Evolutionary conservation across 768 basidiomycete species (phyloP), one percentile per base, ranked within the genome.

Genomic region (Amanita pseudoporphyria): DNA sequence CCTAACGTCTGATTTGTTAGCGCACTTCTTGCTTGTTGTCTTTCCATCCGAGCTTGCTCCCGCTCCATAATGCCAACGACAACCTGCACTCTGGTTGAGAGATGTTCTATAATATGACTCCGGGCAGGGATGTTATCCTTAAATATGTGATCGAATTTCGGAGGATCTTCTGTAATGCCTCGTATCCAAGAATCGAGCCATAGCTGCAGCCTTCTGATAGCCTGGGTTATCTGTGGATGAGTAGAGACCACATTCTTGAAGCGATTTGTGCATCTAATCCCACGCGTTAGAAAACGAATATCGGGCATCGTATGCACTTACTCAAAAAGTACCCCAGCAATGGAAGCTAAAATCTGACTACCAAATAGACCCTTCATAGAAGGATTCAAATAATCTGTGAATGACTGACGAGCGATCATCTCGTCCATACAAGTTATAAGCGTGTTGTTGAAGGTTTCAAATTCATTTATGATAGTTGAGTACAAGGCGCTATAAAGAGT

Each of bases 181-280:
- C 56, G 41, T 1, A 62, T 59, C 83, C 83, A 85, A 10, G 56
- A 56, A 13, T 67, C 60, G 14, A 72, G 67, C 75, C 78, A 82
- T 6, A 52, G 31, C 10, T 56, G 58, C 40, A 84, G 65, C 30
- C 67, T 65, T 5, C 62, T 56, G 3, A 80, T 70, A 16, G 78
- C 57, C 1, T 58, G 51, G 0, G 56, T 56, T 1, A 84, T 60
- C 21, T 64, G 59, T 0, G 78, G 78, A 51, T 78, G 69, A 21
- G 62, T 70, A 2, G 67, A 62, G 9, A 76, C 62, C 0, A 73
- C 72, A 40, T 77, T 73, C 60, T 81, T 80, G 64, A 82, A 83
- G 2, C 80, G 78, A 5, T 67, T 69, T 6, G 83, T 56, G 44
- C 68, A 78, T 53, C 82, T 83, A 45, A 28, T 1, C 21, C 9